phyloP scores from a whole-genome alignment of 108 stramenopile genomes.

The Skeletonema marinoi region DNA sequence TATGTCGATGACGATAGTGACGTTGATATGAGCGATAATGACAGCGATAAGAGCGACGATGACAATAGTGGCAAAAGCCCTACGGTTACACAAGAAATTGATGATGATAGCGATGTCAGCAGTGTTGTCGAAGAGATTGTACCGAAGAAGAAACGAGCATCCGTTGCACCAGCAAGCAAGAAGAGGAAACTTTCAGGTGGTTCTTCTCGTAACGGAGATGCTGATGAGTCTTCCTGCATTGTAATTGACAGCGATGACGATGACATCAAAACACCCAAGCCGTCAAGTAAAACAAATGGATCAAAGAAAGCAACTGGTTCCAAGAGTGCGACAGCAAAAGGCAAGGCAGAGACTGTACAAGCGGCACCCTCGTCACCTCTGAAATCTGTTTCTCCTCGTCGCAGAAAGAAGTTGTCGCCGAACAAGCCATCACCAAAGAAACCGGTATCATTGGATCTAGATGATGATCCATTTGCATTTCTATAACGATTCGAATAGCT shows the following conservation, averaged over 20 bases:
- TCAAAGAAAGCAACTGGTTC: background rate
- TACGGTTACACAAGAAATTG: background rate
- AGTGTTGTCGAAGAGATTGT: background rate
- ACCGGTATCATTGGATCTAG: background rate
- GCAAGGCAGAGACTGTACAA: background rate
- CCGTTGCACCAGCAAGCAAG: background rate
- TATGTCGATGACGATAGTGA: slow-evolving; percentile 47
- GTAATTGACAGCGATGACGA: slow-evolving; percentile 20
- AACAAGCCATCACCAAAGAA: slow-evolving; percentile 9
- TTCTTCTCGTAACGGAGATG: background rate
- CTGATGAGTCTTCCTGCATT: background rate
- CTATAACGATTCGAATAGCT: background rate
- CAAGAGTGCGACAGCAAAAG: background rate
- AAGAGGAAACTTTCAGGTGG: background rate
- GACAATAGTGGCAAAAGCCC: slow-evolving; percentile 1
- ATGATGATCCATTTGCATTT: slow-evolving; percentile 20
- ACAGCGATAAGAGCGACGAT: slow-evolving; percentile 6
- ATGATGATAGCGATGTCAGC: background rate
- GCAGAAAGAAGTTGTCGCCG: slow-evolving; percentile 17
- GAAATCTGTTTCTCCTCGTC: background rate
- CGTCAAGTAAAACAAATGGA: background rate
- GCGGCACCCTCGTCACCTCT: background rate
- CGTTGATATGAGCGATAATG: slow-evolving; percentile 18
- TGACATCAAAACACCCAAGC: background rate
- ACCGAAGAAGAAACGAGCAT: background rate